Percentiles rank a stretch among this genome's conserved stretches.
Conservation (phyloP, 257 asterid genomes). For the Hygrophila difformis region DNA sequence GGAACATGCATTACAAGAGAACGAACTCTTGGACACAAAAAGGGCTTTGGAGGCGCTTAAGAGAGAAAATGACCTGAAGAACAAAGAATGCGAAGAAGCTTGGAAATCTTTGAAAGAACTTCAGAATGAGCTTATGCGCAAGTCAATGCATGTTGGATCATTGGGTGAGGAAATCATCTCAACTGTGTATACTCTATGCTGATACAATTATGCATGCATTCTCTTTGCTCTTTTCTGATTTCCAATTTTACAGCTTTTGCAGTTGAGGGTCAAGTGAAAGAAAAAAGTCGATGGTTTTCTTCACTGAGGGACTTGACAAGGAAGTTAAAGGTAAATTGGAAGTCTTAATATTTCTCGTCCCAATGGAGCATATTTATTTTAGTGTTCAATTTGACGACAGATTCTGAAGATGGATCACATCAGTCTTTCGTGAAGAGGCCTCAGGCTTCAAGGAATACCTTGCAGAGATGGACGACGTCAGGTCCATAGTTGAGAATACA, state of each 20-base stretch:
- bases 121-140: constrained; percentile 93
- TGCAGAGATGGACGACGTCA: constrained; percentile 51
- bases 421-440: constrained; percentile 66
- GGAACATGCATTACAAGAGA: constrained; percentile 35
- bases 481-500: constrained; percentile 47
- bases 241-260: constrained; percentile 66
- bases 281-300: constrained; percentile 83
- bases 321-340: constrained; percentile 59
- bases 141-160: constrained; percentile 99
- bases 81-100: constrained; percentile 80
- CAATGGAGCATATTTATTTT: constrained; percentile 4
- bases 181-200: not conserved
- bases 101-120: constrained; percentile 69
- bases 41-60: constrained; percentile 50
- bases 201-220: not conserved
- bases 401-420: constrained; percentile 80
- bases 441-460: constrained; percentile 41
- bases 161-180: constrained; percentile 43
- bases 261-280: constrained; percentile 97
- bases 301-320: constrained; percentile 66
- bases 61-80: constrained; percentile 48
- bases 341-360: not conserved
- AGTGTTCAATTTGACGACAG: constrained; percentile 27
- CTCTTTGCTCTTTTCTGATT: not conserved
- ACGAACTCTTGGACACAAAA: constrained; percentile 55